Evolutionary conservation across 1,284 basidiomycete species (phyloP).

Genomic region (Rhodotorula sp.): DNA sequence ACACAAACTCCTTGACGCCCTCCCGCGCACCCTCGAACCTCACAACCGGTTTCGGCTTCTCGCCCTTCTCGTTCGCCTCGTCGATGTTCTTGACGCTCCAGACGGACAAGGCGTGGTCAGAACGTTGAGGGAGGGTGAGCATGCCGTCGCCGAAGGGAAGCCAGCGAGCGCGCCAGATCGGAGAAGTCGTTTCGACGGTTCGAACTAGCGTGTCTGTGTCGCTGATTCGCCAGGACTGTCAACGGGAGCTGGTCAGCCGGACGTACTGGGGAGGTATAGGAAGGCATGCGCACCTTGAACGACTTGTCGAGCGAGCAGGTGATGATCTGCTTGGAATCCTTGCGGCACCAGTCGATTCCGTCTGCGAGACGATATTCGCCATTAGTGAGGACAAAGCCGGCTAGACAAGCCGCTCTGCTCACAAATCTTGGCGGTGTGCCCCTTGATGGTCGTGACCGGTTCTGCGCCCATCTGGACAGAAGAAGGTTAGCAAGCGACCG

Average conservation of each 20-base stretch:
- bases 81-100: conserved; percentile 56
- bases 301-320: conserved; percentile 90
- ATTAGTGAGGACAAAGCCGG: too few relatives aligned
- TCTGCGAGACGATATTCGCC: conserved; percentile 47
- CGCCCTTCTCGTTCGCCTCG: conserved; percentile 40
- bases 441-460: conserved; percentile 70
- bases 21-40: conserved; percentile 85
- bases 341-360: conserved; percentile 89
- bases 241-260: background rate
- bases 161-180: conserved; percentile 90
- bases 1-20: conserved; percentile 97
- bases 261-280: conserved; percentile 42
- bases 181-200: conserved; percentile 64
- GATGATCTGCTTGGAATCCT: conserved; percentile 69
- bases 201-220: conserved; percentile 13
- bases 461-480: conserved; percentile 74
- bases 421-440: conserved; percentile 80
- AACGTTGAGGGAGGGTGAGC: conserved; percentile 84
- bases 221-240: conserved; percentile 41
- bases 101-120: conserved; percentile 81
- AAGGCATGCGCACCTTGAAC: conserved; percentile 75
- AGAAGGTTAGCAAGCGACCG: background rate
- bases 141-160: conserved; percentile 90
- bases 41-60: conserved; percentile 62
- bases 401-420: background rate